Conservation (phyloP, 202 grass and related monocot species). For the Dendrocalamus latiflorus region DNA sequence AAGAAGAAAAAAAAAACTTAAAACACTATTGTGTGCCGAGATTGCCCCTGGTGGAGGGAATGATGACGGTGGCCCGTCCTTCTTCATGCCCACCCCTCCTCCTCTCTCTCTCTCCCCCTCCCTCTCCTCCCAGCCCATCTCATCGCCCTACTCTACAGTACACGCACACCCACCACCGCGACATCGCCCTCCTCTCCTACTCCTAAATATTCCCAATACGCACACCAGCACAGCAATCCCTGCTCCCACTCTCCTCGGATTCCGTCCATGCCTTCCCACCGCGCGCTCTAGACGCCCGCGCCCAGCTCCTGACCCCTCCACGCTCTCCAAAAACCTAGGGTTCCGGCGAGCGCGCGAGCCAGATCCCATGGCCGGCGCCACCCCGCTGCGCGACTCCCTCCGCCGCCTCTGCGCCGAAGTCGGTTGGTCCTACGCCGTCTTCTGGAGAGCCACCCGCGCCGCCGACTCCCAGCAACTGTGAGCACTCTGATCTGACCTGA, state of each 20-base stretch:
- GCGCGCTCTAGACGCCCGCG: background rate
- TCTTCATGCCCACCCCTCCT: too few species aligned
- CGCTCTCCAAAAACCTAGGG: background rate
- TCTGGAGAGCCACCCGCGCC: slow-evolving; percentile 39
- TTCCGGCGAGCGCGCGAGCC: background rate
- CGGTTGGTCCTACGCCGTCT: slow-evolving; percentile 44
- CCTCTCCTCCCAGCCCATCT: background rate
- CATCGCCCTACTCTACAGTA: slow-evolving; percentile 7
- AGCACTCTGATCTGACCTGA: background rate
- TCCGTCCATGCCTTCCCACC: background rate
- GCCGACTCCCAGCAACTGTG: slow-evolving; percentile 26
- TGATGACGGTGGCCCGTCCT: slow-evolving; percentile 31
- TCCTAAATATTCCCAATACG: background rate
- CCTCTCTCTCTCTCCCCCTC: too few species aligned
- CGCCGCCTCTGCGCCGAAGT: slow-evolving; percentile 42
- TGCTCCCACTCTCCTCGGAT: background rate
- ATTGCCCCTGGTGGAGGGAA: slow-evolving; percentile 19
- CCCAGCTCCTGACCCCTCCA: too few species aligned
- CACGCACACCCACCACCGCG: background rate
- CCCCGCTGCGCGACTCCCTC: slow-evolving; percentile 37
- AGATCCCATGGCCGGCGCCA: slow-evolving; percentile 16
- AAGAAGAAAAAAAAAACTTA: background rate
- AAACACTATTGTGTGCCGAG: background rate
- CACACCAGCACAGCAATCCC: background rate
- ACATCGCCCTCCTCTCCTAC: background rate